A percentile compares a stretch with the other conserved stretches of the same genome.
These are phyloP conservation scores for Poa pratensis DNA, from an alignment of 176 grass and related monocot species.

Conservation along the genomic window DNA sequence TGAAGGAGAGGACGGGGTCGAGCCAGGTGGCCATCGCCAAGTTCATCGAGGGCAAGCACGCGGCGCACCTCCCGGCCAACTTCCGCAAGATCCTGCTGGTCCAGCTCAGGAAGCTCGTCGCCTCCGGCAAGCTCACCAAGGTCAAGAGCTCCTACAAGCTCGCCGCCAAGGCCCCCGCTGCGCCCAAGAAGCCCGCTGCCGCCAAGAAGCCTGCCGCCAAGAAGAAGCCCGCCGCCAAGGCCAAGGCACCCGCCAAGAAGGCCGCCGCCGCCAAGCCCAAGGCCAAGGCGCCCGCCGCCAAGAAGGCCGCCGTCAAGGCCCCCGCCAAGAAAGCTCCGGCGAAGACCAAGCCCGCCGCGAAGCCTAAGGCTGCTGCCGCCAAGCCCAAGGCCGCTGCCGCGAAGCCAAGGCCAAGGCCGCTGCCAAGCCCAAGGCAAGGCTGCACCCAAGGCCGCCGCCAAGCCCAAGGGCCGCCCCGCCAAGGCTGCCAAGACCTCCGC, in stretches of 20 bases:
- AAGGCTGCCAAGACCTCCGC: conserved; percentile 63
- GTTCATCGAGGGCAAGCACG: conserved; percentile 79
- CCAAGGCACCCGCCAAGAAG: conserved; percentile 42
- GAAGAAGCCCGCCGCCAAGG: background rate
- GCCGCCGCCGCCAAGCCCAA: conserved; percentile 39
- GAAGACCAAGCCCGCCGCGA: background rate
- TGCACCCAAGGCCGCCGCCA: background rate
- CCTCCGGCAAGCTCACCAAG: conserved; percentile 72
- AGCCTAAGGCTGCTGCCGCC: background rate
- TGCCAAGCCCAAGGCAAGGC: background rate
- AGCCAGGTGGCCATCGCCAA: conserved; percentile 69
- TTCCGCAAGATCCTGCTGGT: conserved; percentile 63
- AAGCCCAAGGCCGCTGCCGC: too few species aligned
- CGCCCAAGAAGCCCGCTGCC: conserved; percentile 18
- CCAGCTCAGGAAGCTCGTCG: conserved; percentile 69
- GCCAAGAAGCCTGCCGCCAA: background rate
- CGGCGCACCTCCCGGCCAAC: conserved; percentile 50
- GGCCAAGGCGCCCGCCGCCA: background rate
- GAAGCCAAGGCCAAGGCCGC: conserved; percentile 21
- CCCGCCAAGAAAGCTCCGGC: background rate
- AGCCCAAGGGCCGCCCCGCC: conserved; percentile 28
- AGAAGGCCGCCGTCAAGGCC: background rate
- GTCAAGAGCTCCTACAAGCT: conserved; percentile 77
- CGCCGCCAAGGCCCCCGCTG: background rate
- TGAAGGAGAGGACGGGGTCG: conserved; percentile 76